Evolutionary conservation across 768 basidiomycete species (phyloP).

Genomic region (Naganishia friedmannii): DNA sequence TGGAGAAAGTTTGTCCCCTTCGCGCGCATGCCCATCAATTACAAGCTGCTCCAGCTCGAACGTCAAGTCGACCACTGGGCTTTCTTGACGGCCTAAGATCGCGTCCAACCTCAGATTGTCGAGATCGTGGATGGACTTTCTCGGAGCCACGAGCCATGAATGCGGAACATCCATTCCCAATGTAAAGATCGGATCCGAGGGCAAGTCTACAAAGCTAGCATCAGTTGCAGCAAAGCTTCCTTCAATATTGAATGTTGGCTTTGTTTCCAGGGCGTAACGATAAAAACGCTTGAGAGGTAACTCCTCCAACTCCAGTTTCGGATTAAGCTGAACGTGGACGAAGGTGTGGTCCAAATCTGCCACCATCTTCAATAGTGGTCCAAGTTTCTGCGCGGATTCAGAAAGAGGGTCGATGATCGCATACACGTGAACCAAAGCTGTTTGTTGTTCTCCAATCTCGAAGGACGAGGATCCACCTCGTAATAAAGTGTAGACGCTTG

Average conservation of each 20-base stretch:
- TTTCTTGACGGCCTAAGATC: slow-evolving; percentile 44
- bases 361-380: slow-evolving; percentile 62
- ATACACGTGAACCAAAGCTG: slow-evolving; percentile 67
- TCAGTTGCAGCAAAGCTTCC: slow-evolving; percentile 64
- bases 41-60: slow-evolving; percentile 89
- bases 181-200: slow-evolving; percentile 84
- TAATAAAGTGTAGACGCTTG: slow-evolving; percentile 27
- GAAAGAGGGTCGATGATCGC: slow-evolving; percentile 81
- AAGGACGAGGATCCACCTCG: slow-evolving; percentile 59
- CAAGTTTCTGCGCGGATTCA: slow-evolving; percentile 80
- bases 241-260: slow-evolving; percentile 63
- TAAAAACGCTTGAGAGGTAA: slow-evolving; percentile 91
- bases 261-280: slow-evolving; percentile 66
- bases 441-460: slow-evolving; percentile 64
- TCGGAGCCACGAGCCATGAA: slow-evolving; percentile 90
- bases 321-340: slow-evolving; percentile 77
- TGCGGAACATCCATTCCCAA: slow-evolving; percentile 86
- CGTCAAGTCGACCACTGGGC: slow-evolving; percentile 40
- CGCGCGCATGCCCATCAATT: slow-evolving; percentile 90
- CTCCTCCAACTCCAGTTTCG: slow-evolving; percentile 63
- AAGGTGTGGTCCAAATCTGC: slow-evolving; percentile 50
- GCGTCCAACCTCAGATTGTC: slow-evolving; percentile 92
- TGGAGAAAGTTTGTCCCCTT: slow-evolving; percentile 62
- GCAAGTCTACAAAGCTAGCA: slow-evolving; percentile 68
- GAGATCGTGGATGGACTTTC: slow-evolving; percentile 81